These are phyloP conservation scores for Marasmius oreades DNA, from an alignment of 1,284 basidiomycete species.

Conservation along the genomic window DNA sequence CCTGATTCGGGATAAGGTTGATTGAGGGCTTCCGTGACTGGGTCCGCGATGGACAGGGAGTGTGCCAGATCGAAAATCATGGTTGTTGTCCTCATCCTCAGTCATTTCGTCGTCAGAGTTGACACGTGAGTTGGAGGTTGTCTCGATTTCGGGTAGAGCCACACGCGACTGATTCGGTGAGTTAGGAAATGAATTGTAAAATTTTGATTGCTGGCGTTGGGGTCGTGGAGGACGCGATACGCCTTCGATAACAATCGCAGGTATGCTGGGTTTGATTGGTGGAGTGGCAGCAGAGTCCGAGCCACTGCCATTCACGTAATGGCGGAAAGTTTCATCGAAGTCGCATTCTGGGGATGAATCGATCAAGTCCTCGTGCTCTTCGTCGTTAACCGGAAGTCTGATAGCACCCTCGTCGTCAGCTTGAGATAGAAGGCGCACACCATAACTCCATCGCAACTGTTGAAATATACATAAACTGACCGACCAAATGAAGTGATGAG, in stretches of 20 bases:
- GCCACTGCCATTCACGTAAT: background rate
- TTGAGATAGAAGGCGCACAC: constrained; percentile 72
- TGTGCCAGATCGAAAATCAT: background rate
- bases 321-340: background rate
- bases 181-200: constrained; percentile 67
- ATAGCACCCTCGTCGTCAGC: constrained; percentile 53
- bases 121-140: constrained; percentile 13
- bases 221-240: constrained; percentile 12
- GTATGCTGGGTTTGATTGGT: constrained; percentile 17
- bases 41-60: background rate
- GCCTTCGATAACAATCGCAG: constrained; percentile 16
- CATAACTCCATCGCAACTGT: constrained; percentile 88
- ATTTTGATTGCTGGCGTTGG: constrained; percentile 26
- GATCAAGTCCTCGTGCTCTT: constrained; percentile 13
- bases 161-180: constrained; percentile 45
- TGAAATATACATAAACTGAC: constrained; percentile 1
- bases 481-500: background rate
- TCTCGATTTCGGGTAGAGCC: constrained; percentile 27
- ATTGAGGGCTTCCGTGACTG: background rate
- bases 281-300: constrained; percentile 15
- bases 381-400: constrained; percentile 17
- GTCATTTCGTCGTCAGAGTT: constrained; percentile 27
- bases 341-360: background rate
- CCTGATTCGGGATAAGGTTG: constrained; percentile 19
- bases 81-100: constrained; percentile 9